Evolutionary conservation across 2,329 filamentous ascomycete genomes (phyloP).

Genomic region (Apiospora saccharicola): DNA sequence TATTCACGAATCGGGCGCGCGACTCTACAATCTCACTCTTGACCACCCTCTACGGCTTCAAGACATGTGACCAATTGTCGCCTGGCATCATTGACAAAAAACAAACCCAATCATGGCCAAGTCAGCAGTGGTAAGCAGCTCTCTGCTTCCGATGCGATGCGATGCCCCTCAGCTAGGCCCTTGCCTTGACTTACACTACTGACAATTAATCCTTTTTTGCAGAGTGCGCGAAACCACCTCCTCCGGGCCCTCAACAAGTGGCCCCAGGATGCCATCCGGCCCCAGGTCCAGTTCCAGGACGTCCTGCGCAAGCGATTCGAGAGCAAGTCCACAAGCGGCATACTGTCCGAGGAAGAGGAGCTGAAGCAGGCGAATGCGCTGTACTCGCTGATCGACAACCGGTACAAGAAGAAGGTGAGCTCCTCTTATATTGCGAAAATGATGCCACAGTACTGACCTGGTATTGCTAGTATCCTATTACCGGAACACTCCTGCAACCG

Average conservation of each 20-base stretch:
- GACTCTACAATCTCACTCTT: constrained; percentile 4
- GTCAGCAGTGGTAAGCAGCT: constrained; percentile 26
- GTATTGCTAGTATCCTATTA: constrained; percentile 52
- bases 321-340: constrained; percentile 36
- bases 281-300: constrained; percentile 68
- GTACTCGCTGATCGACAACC: constrained; percentile 65
- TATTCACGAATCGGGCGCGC: not conserved
- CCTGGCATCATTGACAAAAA: not conserved
- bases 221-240: constrained; percentile 57
- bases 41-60: not conserved
- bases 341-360: constrained; percentile 53
- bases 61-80: constrained; percentile 18
- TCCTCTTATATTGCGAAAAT: not conserved
- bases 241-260: constrained; percentile 62
- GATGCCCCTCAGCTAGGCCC: not conserved
- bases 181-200: constrained; percentile 4
- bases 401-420: constrained; percentile 62
- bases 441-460: not conserved
- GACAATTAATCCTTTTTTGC: constrained; percentile 25
- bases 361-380: constrained; percentile 66
- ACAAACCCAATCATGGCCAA: constrained; percentile 27
- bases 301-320: constrained; percentile 57
- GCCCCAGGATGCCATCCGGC: constrained; percentile 70
- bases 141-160: too few relatives aligned
- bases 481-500: constrained; percentile 61